Base-by-base conservation (phyloP, 768 basidiomycete genomes). In the Tylopilus cervinicoccineus region DNA sequence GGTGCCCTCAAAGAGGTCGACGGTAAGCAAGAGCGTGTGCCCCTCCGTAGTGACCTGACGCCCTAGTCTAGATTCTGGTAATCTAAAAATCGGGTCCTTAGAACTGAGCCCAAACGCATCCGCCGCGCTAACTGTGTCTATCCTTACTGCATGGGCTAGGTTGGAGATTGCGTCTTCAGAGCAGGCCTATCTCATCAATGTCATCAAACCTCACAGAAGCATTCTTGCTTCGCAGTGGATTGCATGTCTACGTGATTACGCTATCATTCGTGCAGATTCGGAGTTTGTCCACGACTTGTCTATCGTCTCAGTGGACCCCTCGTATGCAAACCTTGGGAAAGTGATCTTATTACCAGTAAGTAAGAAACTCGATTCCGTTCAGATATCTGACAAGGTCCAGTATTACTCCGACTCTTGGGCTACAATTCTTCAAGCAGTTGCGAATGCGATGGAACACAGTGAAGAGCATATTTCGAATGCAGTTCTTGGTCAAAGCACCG, bases 81-180 rank as follows among this genome's bases (percentile, higher is more conserved):
- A 85, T 75, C 66, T 92, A 5, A 85, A 88, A 7, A 76, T 96
- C 17, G 95, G 95, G 2, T 90, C 92, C 52, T 81, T 89, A 16
- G 85, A 95, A 60, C 74, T 94, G 11, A 90, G 92, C 51, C 89
- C 94, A 5, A 98, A 97, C 58, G 95, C 94, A 4, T 89, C 93
- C 0, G 86, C 93, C 32, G 95, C 96, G 90, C 70, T 99, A 41
- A 80, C 92, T 45, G 88, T 97, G 22, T 93, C 94, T 2, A 88
- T 90, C 1, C 71, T 97, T 31, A 88, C 93, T 2, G 95, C 94
- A 1, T 99, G 95, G 95, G 94, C 94, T 7, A 86, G 95, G 62
- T 74, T 99, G 14, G 81, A 92, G 60, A 78, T 92, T 4, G 83
- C 94, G 3, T 84, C 86, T 45, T 64, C 74, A 1, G 74, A 80